Evolutionary conservation across 2,329 filamentous ascomycete genomes (phyloP), one percentile per base, ranked within the genome.

Genomic region (Nannizziopsis arthrosporioides): DNA sequence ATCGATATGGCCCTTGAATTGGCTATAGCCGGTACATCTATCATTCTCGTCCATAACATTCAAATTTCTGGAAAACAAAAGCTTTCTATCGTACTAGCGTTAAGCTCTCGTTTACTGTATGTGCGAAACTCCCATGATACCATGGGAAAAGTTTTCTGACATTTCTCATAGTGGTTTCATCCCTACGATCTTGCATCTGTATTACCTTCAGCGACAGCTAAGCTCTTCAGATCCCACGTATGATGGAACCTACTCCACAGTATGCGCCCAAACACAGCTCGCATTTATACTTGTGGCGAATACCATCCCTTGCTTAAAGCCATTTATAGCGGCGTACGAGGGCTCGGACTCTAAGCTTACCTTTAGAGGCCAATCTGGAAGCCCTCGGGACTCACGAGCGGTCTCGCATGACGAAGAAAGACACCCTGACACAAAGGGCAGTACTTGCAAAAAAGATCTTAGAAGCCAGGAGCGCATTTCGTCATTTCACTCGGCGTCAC

Each of bases 301-400:
- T 12, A 69, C 65, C 0, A 63, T 67, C 7, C 68, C 69, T 0
- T 69, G 67, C 44, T 60, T 73, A 14, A 66, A 68, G 37, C 67
- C 69, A 2, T 73, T 73, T 47, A 63, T 71, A 54, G 58, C 62
- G 2, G 68, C 56, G 4, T 62, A 61, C 15, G 55, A 59, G 11
- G 59, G 59, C 12, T 54, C 37, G 5, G 47, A 50, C n/a, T 37
- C 38, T 4, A 51, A 45, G 17, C 22, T 46, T 8, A 31, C 42
- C 30, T 50, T 42, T 36, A 42, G 48, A 15, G 41, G 32, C 2
- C 37, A 46, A 5, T 34, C 42, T 17, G 18, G 15, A 6, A 44
- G 30, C 17, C 45, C 45, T 11, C 37, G 37, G 9, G 38, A 36
- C 6, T 47, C 45, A 6, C 22, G 17, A 9, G 12, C 36, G 10